Base-by-base conservation (phyloP, 2,329 filamentous ascomycete genomes). In the Colletotrichum sp. region DNA sequence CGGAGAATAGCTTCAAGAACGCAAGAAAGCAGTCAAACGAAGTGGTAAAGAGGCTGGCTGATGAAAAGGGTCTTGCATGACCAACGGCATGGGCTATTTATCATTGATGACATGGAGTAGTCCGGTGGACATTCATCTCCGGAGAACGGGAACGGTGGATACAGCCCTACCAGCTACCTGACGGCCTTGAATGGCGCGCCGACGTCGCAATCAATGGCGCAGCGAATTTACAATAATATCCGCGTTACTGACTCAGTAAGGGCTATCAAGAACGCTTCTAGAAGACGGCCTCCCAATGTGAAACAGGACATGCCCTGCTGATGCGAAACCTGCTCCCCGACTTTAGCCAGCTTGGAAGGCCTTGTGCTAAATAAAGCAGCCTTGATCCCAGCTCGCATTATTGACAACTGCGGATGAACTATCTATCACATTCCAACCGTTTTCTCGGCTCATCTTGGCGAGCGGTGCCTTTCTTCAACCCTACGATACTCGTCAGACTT, bases 21-120 rank as follows among this genome's bases (percentile, higher is more conserved):
- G 0, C 10, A 52, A 52, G n/a, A 21, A 21, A 21, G 10, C 8
- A 13, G n/a, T 8, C 44, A 13, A 21, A 24, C 2, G 3, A 52
- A 0, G 44, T 52, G 44, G n/a, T 21, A 4, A 5, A 1, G 39
- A 21, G 9, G 0, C 18, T n/a, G 18, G 18, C 39, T 13, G 44
- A 6, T 21, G 4, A 12, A 10, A 6, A n/a, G 8, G 0, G 16
- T 3, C 1, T 10, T 6, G 0, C n/a, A 21, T 13, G 44, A 8
- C 3, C n/a, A 21, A 10, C 6, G 44, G n/a, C n/a, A 8, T 7
- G n/a, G 18, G n/a, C n/a, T 52, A 52, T 52, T 21, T 21, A 52
- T 52, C 44, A 49, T 44, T 2, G 39, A n/a, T 0, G 39, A 44
- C 18, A 0, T 10, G 39, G 39, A 6, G 36, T 18, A 36, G 13